Percentiles rank a stretch among this genome's conserved stretches.
phyloP scores from a whole-genome alignment of 148 eudicot species.

The Persicaria tinctoria region DNA sequence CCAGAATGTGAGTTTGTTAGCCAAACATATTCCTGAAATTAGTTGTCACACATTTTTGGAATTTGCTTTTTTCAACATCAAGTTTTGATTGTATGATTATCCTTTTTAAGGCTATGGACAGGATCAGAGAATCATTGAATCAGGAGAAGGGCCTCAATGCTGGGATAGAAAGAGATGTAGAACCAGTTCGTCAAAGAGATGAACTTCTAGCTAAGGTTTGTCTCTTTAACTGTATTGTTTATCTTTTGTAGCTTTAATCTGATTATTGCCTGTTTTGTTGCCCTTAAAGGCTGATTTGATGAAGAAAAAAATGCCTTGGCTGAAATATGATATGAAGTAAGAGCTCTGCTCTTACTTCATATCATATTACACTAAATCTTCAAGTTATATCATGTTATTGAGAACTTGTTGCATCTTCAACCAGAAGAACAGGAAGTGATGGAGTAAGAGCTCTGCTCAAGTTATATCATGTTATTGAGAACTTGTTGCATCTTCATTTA shows the following conservation, averaged over 20 bases:
- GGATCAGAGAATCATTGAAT: conserved; percentile 43
- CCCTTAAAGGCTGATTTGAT: too few species aligned
- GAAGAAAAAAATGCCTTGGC: too few species aligned
- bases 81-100: conserved; percentile 4
- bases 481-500: neutral
- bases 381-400: neutral
- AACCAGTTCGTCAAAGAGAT: too few species aligned
- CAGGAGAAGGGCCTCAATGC: too few species aligned
- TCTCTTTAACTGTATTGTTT: too few species aligned
- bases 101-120: conserved; percentile 20
- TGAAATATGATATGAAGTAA: conserved; percentile 16
- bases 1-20: too few species aligned
- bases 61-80: too few species aligned
- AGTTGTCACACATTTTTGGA: too few species aligned
- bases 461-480: neutral
- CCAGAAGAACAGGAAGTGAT: conserved; percentile 70
- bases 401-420: conserved; percentile 23
- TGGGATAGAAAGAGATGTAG: too few species aligned
- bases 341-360: conserved; percentile 13
- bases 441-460: conserved; percentile 48
- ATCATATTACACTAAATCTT: neutral
- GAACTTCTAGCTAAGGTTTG: neutral
- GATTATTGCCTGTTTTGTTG: too few species aligned
- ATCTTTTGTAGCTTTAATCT: too few species aligned
- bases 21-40: too few species aligned